Percentiles rank a stretch among this genome's conserved stretches.
These are phyloP conservation scores for Beauveria sp. DNA, from an alignment of 2,329 filamentous ascomycete species.

Conservation along the genomic window DNA sequence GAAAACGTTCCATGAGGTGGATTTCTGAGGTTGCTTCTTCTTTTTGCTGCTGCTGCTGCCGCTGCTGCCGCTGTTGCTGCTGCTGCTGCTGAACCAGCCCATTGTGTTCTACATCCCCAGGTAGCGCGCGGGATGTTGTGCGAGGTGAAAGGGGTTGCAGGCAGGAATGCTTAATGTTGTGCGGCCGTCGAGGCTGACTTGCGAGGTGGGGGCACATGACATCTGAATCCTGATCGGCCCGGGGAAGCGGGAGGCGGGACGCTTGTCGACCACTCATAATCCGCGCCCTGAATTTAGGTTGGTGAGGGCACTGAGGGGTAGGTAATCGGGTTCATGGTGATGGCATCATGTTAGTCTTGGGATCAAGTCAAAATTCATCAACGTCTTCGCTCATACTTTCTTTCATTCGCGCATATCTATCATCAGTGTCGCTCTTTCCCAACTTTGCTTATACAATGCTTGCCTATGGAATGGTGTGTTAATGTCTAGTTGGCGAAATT, in stretches of 20 bases:
- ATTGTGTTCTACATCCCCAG: not conserved
- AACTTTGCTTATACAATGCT: too few relatives aligned
- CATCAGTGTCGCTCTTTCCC: too few relatives aligned
- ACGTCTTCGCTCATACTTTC: too few relatives aligned
- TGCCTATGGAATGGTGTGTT: too few relatives aligned
- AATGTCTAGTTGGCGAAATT: too few relatives aligned
- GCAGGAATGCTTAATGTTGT: not conserved
- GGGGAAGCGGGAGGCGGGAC: not conserved
- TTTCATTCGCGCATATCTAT: too few relatives aligned
- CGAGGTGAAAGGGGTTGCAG: not conserved
- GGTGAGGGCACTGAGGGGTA: too few relatives aligned
- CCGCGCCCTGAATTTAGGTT: not conserved
- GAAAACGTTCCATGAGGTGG: not conserved
- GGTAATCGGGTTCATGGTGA: too few relatives aligned
- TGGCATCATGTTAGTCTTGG: too few relatives aligned
- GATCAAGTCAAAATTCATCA: too few relatives aligned
- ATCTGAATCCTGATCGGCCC: not conserved
- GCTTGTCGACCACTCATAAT: not conserved
- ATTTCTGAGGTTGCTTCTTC: not conserved
- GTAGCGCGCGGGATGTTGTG: not conserved
- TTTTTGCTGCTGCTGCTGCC: not conserved
- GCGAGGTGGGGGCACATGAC: not conserved
- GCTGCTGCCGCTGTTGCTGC: not conserved
- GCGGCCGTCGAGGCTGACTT: not conserved
- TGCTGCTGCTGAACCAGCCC: slow-evolving; percentile 8